phyloP scores from a whole-genome alignment of 345 rosid species.

The Acer negundo region DNA sequence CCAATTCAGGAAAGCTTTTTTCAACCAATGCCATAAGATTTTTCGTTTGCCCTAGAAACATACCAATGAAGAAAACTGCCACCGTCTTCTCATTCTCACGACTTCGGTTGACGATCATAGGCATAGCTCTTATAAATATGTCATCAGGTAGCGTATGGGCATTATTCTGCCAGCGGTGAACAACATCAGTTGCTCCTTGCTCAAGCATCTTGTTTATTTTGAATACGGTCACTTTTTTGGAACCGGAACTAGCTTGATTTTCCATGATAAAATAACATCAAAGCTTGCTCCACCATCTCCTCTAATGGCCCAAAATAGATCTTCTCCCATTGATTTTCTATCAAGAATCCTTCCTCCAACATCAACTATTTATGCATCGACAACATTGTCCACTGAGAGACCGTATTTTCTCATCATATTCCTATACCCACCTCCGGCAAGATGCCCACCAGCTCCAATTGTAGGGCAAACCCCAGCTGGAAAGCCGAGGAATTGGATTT shows the following conservation, averaged over 20 bases:
- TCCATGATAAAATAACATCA: constrained; percentile 56
- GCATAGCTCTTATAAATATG: constrained; percentile 39
- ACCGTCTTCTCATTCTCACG: constrained; percentile 16
- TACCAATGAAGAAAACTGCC: constrained; percentile 27
- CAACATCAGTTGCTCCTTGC: constrained; percentile 50
- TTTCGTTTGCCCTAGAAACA: constrained; percentile 40
- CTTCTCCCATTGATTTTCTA: constrained; percentile 71
- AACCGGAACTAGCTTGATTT: constrained; percentile 55
- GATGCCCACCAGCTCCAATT: constrained; percentile 77
- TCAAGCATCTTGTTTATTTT: constrained; percentile 38
- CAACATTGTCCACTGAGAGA: constrained; percentile 49
- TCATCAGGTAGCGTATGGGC: constrained; percentile 43
- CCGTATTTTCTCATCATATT: constrained; percentile 68
- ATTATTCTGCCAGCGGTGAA: constrained; percentile 47
- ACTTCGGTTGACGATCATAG: constrained; percentile 9
- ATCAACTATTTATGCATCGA: constrained; percentile 62
- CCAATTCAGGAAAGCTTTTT: constrained; percentile 39
- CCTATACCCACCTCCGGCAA: constrained; percentile 73
- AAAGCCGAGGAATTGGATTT: constrained; percentile 47
- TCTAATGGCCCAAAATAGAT: constrained; percentile 68
- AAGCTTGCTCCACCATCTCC: constrained; percentile 80
- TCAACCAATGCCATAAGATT: constrained; percentile 23
- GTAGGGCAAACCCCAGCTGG: constrained; percentile 74
- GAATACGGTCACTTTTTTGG: constrained; percentile 59
- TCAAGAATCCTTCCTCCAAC: constrained; percentile 56